Base-by-base conservation (phyloP, 139 green algal species). In the Chlamydomonas sp. region DNA sequence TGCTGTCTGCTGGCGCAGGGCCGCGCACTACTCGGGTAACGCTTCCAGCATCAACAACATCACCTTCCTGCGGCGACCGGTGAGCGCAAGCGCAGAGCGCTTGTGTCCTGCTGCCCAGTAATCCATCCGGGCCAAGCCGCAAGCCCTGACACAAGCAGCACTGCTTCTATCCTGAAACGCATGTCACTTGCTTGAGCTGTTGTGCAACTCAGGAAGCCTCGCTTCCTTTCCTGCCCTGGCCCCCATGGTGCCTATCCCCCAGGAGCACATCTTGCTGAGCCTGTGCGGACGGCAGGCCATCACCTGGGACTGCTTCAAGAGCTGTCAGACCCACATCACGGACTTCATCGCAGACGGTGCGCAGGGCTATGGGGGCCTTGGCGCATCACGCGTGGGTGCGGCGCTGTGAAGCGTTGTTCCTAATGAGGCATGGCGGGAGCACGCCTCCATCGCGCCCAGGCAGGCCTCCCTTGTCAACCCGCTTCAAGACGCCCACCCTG, bases 331-430 rank as follows among this genome's bases (percentile, higher is more conserved):
- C 3, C 74, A 86, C 18, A 76, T 85, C n/a, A 63, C 87, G 2
- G 87, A 90, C 81, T 90, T 90, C 79, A 82, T 90, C 10, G 73
- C 80, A 2, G 87, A 90, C 87, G 60, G 63, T 67, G 14, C 83
- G 77, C 6, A 73, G 61, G 58, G 68, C 6, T 57, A 69, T 8
- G 9, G 60, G 4, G 17, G 61, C 58, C 15, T 73, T 73, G 61
- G 9, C 17, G 5, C 62, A 72, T 6, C 15, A 58, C 1, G 58
- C 16, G 15, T 5, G 16, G 61, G 82, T 17, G 31, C 7, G 31
- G 6, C 10, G 3, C 31, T 49, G 31, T 49, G 31, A 49, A 49
- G 31, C 31, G 31, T 49, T 49, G 31, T 49, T 49, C 31, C 31
- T 49, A 49, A 49, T 49, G 31, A 49, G 31, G 31, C 31, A 49